Base-by-base conservation (phyloP, 2,329 filamentous ascomycete genomes). In the Pezicula carpinea region DNA sequence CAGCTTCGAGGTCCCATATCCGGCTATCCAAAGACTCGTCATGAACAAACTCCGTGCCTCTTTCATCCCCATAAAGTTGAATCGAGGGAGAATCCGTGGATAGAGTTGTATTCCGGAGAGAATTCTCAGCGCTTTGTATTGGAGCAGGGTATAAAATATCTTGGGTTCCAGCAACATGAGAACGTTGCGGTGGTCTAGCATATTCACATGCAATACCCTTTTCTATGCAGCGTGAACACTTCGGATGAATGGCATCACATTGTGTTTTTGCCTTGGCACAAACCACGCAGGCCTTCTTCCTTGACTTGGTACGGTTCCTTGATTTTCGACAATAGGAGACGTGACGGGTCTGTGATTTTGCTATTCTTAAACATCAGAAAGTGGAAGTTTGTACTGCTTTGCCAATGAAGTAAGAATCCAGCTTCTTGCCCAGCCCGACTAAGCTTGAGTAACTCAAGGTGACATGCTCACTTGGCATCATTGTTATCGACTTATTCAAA, bases 191-290 rank as follows among this genome's bases (percentile, higher is more conserved):
- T 19, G 38, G 35, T 6, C 23, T 34, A 3, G 44, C 42, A 42
- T 51, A 55, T 8, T 11, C n/a, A 39, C 54, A 56, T 6, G 13
- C 15, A 6, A 53, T 8, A 5, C 44, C 41, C 42, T 48, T 54
- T 3, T 15, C 31, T 18, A 29, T 4, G 33, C 54, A 57, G 21
- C 54, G 47, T 32, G 49, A 52, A 39, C 54, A 57, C 4, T 32
- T 38, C n/a, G 51, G 49, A 31, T 40, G 32, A 10, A 10, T n/a
- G 3, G 34, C 10, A 48, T 57, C 50, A 19, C 55, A 57, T 13
- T 46, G 50, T 19, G 55, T 50, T 38, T 56, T 57, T 1, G 53
- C 44, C 13, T 50, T 54, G 10, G 47, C 46, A 31, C 55, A 57
- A 26, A 19, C 15, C 3, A 34, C 13, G 23, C 55, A 57, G 5